These are phyloP conservation scores for Pseudogymnoascus sp. DNA, from an alignment of 2,329 filamentous ascomycete species.

Conservation along the genomic window DNA sequence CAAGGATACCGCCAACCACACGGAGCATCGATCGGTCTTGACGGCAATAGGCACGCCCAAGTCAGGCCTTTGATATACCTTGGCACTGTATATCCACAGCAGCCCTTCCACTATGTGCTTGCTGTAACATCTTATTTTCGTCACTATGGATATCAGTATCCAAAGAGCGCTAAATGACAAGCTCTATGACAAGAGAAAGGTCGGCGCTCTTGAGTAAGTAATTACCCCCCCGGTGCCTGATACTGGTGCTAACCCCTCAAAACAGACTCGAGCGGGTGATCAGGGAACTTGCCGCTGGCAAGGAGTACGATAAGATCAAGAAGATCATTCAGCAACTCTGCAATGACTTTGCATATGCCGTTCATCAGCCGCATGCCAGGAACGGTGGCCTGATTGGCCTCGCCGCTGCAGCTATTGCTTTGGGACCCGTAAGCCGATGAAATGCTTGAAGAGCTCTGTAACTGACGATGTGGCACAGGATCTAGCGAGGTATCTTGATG, in stretches of 20 bases:
- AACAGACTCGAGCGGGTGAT: conserved; percentile 81
- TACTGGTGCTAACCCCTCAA: neutral
- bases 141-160: conserved; percentile 75
- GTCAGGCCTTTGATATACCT: neutral
- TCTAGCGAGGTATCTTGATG: conserved; percentile 81
- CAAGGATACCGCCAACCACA: neutral
- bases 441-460: neutral
- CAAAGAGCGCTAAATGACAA: conserved; percentile 93
- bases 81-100: conserved; percentile 1
- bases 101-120: conserved; percentile 6
- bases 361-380: conserved; percentile 90
- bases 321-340: conserved; percentile 93
- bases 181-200: conserved; percentile 96
- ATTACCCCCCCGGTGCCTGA: neutral
- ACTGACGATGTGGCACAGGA: conserved; percentile 48
- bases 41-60: neutral
- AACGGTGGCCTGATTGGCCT: conserved; percentile 95
- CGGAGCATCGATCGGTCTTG: neutral
- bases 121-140: neutral
- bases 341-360: conserved; percentile 94
- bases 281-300: conserved; percentile 68
- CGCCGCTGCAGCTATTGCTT: conserved; percentile 88
- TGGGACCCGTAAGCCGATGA: conserved; percentile 67
- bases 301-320: conserved; percentile 73
- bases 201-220: conserved; percentile 85